Percentiles rank a stretch among this genome's conserved stretches.
Conservation (phyloP, 768 basidiomycete genomes). For the Pisolithus orientalis region DNA sequence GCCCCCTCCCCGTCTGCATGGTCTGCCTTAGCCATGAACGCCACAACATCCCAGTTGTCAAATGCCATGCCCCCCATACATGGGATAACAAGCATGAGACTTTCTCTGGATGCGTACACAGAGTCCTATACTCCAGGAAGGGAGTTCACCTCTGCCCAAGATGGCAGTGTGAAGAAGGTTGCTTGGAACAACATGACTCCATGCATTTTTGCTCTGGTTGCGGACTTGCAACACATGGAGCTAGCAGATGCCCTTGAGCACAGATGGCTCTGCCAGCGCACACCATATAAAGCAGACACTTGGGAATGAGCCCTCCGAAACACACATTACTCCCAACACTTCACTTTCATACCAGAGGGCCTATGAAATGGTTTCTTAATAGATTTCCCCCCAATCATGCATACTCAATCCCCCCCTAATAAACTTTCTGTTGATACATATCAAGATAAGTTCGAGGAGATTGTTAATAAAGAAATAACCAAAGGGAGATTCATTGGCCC, state of each 20-base stretch:
- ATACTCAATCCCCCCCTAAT: too few relatives aligned
- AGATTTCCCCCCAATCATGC: too few relatives aligned
- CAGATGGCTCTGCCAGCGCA: constrained; percentile 16
- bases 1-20: background rate
- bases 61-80: background rate
- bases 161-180: constrained; percentile 27
- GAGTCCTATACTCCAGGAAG: constrained; percentile 2
- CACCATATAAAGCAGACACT: background rate
- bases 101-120: background rate
- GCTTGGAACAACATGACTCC: constrained; percentile 16
- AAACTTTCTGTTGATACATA: too few relatives aligned
- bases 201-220: constrained; percentile 40
- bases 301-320: constrained; percentile 25
- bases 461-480: too few relatives aligned
- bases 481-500: too few relatives aligned
- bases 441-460: too few relatives aligned
- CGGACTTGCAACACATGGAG: constrained; percentile 30
- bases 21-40: background rate
- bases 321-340: background rate
- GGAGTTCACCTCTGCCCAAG: constrained; percentile 27
- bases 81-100: background rate
- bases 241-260: constrained; percentile 32
- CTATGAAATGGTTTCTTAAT: too few relatives aligned
- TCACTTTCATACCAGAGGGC: background rate
- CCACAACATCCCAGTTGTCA: background rate